phyloP scores from a whole-genome alignment of 441 rosid genomes.

The Croton setiger region DNA sequence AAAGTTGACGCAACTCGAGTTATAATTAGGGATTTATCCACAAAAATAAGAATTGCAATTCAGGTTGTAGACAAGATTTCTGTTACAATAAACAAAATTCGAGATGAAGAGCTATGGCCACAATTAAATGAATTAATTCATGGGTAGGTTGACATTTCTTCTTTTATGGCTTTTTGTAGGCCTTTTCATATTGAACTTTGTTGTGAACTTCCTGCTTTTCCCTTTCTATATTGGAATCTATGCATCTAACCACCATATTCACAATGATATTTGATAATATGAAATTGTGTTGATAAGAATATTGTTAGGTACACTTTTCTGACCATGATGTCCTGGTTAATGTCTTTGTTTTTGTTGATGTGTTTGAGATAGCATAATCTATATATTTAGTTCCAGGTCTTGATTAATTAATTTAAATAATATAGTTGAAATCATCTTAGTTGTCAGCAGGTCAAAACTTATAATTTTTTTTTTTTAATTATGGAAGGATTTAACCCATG shows the following conservation, averaged over 20 bases:
- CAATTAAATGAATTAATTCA: constrained; percentile 75
- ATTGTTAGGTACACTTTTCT: not conserved
- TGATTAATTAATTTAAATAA: not conserved
- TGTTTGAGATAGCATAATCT: not conserved
- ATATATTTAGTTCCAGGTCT: not conserved
- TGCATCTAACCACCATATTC: not conserved
- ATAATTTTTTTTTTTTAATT: no score
- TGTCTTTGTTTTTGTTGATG: not conserved
- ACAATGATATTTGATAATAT: not conserved
- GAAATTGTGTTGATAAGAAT: not conserved
- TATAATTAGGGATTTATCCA: constrained; percentile 56
- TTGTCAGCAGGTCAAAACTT: not conserved
- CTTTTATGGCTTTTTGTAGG: not conserved
- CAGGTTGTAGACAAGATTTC: constrained; percentile 87
- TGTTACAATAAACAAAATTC: constrained; percentile 75
- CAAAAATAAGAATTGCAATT: constrained; percentile 84
- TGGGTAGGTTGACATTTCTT: constrained; percentile 51
- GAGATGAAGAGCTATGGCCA: constrained; percentile 98
- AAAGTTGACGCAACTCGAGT: constrained; percentile 59
- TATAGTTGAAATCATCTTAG: not conserved
- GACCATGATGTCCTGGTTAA: no score
- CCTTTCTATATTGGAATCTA: not conserved
- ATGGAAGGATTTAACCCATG: no score
- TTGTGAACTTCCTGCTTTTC: constrained; percentile 5
- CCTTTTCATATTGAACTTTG: constrained; percentile 10